Evolutionary conservation across 1,284 basidiomycete genomes (phyloP).

Genomic region (Trichosporon sp.): DNA sequence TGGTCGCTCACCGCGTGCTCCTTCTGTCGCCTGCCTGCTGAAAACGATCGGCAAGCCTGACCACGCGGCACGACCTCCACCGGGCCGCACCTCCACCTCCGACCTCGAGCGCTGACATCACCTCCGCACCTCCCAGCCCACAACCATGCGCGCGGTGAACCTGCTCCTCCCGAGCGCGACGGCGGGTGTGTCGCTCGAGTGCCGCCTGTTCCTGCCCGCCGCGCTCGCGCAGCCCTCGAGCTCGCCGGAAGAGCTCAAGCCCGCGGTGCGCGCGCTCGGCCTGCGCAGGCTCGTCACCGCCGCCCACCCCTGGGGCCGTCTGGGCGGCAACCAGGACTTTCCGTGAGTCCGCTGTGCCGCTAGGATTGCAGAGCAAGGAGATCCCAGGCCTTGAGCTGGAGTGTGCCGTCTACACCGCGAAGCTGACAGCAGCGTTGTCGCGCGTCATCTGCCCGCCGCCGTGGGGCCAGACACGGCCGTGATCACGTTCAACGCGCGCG

Average conservation of each 20-base stretch:
- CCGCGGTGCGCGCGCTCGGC: slow-evolving; percentile 1
- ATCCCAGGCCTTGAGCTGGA: background rate
- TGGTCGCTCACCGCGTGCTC: no score
- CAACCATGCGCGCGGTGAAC: slow-evolving; percentile 19
- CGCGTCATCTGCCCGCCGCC: slow-evolving; percentile 25
- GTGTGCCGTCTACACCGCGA: no score
- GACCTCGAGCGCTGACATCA: background rate
- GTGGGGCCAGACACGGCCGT: slow-evolving; percentile 23
- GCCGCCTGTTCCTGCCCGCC: slow-evolving; percentile 34
- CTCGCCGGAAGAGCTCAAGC: background rate
- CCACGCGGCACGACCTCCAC: background rate
- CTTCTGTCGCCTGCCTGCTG: background rate
- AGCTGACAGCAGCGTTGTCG: slow-evolving; percentile 26
- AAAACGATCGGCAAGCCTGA: background rate
- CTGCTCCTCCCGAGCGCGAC: slow-evolving; percentile 32
- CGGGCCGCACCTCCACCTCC: background rate
- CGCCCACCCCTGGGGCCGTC: slow-evolving; percentile 39
- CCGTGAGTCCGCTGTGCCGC: slow-evolving; percentile 29
- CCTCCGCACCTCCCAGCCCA: background rate
- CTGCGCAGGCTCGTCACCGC: slow-evolving; percentile 32
- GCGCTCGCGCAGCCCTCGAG: background rate
- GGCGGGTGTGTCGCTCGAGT: slow-evolving; percentile 28
- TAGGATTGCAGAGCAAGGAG: background rate
- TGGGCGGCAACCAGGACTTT: slow-evolving; percentile 43
- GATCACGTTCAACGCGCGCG: slow-evolving; percentile 40